Evolutionary conservation across 1,139 yeast genomes (phyloP).

Genomic region (Scheffersomyces illinoinensis): DNA sequence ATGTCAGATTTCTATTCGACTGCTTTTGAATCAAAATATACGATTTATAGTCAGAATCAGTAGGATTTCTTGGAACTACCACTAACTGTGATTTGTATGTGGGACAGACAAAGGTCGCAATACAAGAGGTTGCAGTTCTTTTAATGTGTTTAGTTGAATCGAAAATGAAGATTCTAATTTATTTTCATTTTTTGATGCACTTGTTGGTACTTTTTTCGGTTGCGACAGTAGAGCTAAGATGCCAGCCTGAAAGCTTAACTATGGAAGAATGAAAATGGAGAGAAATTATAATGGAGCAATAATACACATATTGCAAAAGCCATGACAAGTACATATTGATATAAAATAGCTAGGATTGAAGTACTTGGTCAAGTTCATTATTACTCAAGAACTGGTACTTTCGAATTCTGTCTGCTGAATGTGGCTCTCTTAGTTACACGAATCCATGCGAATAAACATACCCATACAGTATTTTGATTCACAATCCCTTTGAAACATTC

Average conservation of each 20-base stretch:
- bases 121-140: background rate
- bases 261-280: background rate
- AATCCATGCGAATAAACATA: background rate
- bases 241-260: background rate
- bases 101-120: background rate
- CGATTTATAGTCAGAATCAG: background rate
- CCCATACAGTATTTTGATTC: background rate
- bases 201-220: no score
- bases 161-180: background rate
- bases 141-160: background rate
- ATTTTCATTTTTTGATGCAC: background rate
- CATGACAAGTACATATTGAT: background rate
- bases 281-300: background rate
- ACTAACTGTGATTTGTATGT: background rate
- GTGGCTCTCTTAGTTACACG: background rate
- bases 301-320: background rate
- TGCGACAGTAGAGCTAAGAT: background rate
- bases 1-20: no score
- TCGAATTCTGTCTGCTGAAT: background rate
- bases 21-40: background rate
- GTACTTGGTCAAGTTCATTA: background rate
- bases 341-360: background rate
- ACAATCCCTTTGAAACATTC: background rate
- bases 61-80: background rate
- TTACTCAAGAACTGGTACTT: background rate